These are phyloP conservation scores for Pichia sp. DNA, from an alignment of 1,139 yeast species.

Conservation along the genomic window DNA sequence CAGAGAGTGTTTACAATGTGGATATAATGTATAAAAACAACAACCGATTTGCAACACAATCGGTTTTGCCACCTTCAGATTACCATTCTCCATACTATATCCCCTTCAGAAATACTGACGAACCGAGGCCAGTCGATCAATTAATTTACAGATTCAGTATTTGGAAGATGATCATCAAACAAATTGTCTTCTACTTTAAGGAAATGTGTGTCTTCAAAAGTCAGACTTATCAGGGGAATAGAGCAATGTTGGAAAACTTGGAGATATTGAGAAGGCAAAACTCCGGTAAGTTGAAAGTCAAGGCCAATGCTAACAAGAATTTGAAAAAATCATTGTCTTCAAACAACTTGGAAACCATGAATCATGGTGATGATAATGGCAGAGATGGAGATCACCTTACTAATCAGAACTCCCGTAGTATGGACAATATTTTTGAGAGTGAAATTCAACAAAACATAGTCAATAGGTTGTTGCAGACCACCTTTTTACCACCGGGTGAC, in stretches of 20 bases:
- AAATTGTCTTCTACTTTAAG: conserved; percentile 52
- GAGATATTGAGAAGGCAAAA: conserved; percentile 42
- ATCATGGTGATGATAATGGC: conserved; percentile 8
- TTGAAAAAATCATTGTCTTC: conserved; percentile 20
- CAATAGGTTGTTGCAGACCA: conserved; percentile 29
- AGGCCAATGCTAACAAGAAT: conserved; percentile 17
- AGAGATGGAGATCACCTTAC: background rate
- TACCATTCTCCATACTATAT: conserved; percentile 28
- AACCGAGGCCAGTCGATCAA: conserved; percentile 40
- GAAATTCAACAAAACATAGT: conserved; percentile 10
- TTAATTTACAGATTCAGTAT: conserved; percentile 53
- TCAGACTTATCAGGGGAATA: conserved; percentile 58
- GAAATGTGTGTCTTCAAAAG: conserved; percentile 61
- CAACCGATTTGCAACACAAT: conserved; percentile 14
- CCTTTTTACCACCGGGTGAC: conserved; percentile 45
- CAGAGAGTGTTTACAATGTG: conserved; percentile 8
- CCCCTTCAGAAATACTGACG: conserved; percentile 23
- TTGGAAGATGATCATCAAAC: conserved; percentile 65
- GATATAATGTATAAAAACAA: conserved; percentile 13
- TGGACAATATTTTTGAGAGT: conserved; percentile 2
- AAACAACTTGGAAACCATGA: conserved; percentile 4
- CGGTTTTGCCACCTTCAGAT: conserved; percentile 24
- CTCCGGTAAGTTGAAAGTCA: conserved; percentile 27
- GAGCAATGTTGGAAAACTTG: conserved; percentile 54
- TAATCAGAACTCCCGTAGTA: background rate